phyloP scores from a whole-genome alignment of 768 basidiomycete species.

The Cystobasidium ongulense region DNA sequence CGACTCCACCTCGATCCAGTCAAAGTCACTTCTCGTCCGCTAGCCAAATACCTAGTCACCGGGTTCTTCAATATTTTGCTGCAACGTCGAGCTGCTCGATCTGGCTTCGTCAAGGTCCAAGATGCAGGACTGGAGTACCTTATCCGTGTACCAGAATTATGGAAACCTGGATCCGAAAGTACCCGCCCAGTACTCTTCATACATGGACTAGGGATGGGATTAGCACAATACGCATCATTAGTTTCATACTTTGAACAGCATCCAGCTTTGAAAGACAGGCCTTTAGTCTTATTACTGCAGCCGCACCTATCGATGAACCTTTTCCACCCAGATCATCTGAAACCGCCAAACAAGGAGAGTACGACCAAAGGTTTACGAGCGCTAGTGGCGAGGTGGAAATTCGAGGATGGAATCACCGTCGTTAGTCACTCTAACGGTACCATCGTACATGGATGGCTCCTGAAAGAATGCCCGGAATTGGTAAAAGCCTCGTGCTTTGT shows the following conservation, averaged over 20 bases:
- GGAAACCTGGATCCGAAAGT: conserved; percentile 51
- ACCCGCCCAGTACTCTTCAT: conserved; percentile 69
- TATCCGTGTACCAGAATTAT: conserved; percentile 59
- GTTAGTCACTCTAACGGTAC: conserved; percentile 72
- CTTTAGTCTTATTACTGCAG: conserved; percentile 68
- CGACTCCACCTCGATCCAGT: conserved; percentile 71
- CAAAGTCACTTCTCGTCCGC: conserved; percentile 60
- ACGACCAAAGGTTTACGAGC: conserved; percentile 55
- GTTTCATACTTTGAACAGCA: conserved; percentile 43
- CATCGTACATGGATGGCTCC: conserved; percentile 78
- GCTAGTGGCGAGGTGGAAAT: conserved; percentile 54
- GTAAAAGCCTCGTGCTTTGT: conserved; percentile 73
- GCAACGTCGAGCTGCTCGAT: conserved; percentile 19
- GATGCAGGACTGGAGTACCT: conserved; percentile 66
- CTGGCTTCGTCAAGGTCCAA: conserved; percentile 33
- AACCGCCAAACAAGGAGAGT: conserved; percentile 60
- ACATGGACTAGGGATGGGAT: conserved; percentile 80
- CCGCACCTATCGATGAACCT: conserved; percentile 79
- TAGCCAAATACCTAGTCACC: conserved; percentile 48
- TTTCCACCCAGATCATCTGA: conserved; percentile 65
- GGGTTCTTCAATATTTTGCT: conserved; percentile 28
- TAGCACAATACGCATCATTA: conserved; percentile 47
- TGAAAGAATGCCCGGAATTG: conserved; percentile 67
- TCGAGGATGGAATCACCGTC: conserved; percentile 58
- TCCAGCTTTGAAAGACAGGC: conserved; percentile 54